phyloP scores from a whole-genome alignment of 2,329 filamentous ascomycete genomes.

The Neofusicoccum umdonicola region DNA sequence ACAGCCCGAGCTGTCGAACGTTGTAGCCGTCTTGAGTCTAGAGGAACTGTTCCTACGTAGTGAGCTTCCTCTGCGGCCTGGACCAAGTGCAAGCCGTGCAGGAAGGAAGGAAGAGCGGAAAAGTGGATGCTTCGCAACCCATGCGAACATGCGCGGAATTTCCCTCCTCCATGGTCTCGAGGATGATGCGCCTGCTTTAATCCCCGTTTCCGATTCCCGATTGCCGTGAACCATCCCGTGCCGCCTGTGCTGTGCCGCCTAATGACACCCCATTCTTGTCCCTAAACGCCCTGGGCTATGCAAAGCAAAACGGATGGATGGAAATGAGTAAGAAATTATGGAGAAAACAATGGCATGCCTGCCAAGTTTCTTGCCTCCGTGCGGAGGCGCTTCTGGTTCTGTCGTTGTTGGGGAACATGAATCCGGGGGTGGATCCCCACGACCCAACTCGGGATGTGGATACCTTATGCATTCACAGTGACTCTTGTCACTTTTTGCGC shows the following conservation, averaged over 20 bases:
- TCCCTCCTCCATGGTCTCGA: neutral
- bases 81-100: neutral
- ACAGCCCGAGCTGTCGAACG: no score
- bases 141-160: neutral
- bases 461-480: neutral
- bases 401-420: neutral
- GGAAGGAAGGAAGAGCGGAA: neutral
- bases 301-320: neutral
- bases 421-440: no score
- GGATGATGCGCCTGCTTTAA: neutral
- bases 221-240: neutral
- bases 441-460: no score
- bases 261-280: no score
- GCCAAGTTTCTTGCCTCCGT: neutral
- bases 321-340: neutral
- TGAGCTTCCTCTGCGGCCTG: no score
- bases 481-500: neutral
- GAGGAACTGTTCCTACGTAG: no score
- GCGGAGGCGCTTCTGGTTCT: no score
- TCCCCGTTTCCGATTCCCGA: neutral
- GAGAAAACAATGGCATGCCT: neutral
- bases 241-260: neutral
- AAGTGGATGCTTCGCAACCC: neutral
- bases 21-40: no score
- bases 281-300: neutral